Evolutionary conservation across 2,329 filamentous ascomycete species (phyloP).

Genomic region (Bipolaris cookei): DNA sequence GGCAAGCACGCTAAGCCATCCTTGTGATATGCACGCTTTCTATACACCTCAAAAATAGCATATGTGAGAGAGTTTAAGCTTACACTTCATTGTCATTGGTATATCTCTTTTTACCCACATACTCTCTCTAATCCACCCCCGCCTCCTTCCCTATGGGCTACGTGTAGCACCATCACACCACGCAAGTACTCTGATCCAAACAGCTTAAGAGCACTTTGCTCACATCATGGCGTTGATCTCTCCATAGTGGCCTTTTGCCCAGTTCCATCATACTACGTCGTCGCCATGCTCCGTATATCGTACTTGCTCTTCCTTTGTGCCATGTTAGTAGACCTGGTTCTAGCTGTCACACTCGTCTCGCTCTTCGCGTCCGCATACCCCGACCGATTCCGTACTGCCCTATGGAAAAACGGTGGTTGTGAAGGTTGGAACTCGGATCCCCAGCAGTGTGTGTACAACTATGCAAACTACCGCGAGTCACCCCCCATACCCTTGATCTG

Average conservation of each 20-base stretch:
- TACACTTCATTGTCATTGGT: background rate
- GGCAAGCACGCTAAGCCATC: background rate
- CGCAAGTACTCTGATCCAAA: background rate
- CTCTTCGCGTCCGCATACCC: slow-evolving; percentile 19
- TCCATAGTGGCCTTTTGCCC: no score
- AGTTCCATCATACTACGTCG: background rate
- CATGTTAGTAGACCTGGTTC: slow-evolving; percentile 12
- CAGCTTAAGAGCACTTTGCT: background rate
- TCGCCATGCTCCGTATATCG: slow-evolving; percentile 1
- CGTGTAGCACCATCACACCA: background rate
- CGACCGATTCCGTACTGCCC: slow-evolving; percentile 11
- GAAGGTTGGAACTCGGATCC: slow-evolving; percentile 29
- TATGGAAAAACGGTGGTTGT: slow-evolving; percentile 22
- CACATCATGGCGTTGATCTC: background rate
- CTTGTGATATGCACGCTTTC: background rate
- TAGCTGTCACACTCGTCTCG: slow-evolving; percentile 14
- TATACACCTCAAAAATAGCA: background rate
- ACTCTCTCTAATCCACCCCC: background rate
- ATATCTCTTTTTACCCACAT: background rate
- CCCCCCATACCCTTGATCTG: slow-evolving; percentile 25
- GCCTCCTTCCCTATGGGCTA: background rate
- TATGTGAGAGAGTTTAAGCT: background rate
- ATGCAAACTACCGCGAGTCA: slow-evolving; percentile 25
- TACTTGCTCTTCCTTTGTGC: slow-evolving; percentile 2
- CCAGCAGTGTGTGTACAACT: slow-evolving; percentile 23